A percentile compares a stretch with the other conserved stretches of the same genome.
Conservation (phyloP, 176 grass and related monocot species). For the Rhipidocladum racemiflorum region DNA sequence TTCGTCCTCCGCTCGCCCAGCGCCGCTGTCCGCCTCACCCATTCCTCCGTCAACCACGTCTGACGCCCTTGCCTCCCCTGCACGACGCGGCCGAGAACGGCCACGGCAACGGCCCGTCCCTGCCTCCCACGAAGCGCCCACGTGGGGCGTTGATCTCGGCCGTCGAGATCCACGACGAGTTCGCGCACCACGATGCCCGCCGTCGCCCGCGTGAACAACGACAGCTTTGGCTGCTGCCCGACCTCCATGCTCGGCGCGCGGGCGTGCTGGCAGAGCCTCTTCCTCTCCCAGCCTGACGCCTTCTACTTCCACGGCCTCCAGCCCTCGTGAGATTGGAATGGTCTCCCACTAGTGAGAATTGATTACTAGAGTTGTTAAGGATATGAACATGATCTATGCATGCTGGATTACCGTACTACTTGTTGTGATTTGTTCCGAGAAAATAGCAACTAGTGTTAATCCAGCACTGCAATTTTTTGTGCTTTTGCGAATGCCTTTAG, state of each 20-base stretch:
- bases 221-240: conserved; percentile 89
- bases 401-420: neutral
- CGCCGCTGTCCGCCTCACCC: no score
- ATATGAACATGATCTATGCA: neutral
- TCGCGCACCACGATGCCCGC: conserved; percentile 70
- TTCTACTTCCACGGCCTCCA: conserved; percentile 84
- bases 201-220: conserved; percentile 87
- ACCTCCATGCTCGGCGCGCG: conserved; percentile 66
- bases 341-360: neutral
- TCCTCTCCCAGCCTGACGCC: conserved; percentile 76
- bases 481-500: neutral
- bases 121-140: conserved; percentile 30
- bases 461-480: neutral
- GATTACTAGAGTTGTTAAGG: neutral
- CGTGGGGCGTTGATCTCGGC: conserved; percentile 36
- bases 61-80: no score
- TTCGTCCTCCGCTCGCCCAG: no score
- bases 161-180: conserved; percentile 61
- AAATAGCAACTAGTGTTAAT: neutral
- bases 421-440: neutral
- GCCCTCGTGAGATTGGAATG: neutral
- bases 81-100: conserved; percentile 47
- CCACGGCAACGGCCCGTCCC: conserved; percentile 11
- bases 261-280: conserved; percentile 57
- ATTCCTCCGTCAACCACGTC: no score